Base-by-base conservation (phyloP, 805 yeast species). In the Metschnikowia amazonensis region DNA sequence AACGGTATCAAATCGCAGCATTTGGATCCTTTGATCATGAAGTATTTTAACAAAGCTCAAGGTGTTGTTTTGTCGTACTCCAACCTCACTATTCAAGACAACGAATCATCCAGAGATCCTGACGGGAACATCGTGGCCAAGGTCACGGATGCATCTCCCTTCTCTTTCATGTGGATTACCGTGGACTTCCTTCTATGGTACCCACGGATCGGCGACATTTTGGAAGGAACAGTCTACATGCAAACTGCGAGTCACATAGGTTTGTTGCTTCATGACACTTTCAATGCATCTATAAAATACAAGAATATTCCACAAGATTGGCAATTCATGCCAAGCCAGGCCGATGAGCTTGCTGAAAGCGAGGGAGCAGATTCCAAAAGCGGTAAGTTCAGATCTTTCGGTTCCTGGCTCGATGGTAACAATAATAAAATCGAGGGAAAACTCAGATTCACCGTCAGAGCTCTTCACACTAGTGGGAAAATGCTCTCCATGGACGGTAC, bases 171-270 rank as follows among this genome's bases (percentile, higher is more conserved):
- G 43, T 94, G 99, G 98, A 75, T 88, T 37, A 69, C 80, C 3
- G 95, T 85, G 7, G 94, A 89, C 44, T 74, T 94, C 39, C 73
- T 89, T 45, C 79, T 89, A 40, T 94, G 99, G 98, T 80, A 77
- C 57, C 99, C 99, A 4, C 80, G 80, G 56, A 72, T 81, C n/a
- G 97, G 95, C 3, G 97, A 94, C 60, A 68, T 75, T 1, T 67
- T 94, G 16, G 95, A 90, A 64, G 99, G 99, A 10, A 77, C 82
- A 72, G 77, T 85, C 44, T 89, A 88, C 69, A 82, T 92, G 79
- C 97, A 92, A 70, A 84, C 96, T 2, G 96, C 95, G 14, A 84
- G 96, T 6, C 99, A 94, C 62, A 85, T 94, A 57, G 98, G 97
- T 49, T 72, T 94, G 49, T 75, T 94, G 53, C 75, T 94, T 41